Base-by-base conservation (phyloP, 23 red algal genomes). In the Gracilariopsis chorda region DNA sequence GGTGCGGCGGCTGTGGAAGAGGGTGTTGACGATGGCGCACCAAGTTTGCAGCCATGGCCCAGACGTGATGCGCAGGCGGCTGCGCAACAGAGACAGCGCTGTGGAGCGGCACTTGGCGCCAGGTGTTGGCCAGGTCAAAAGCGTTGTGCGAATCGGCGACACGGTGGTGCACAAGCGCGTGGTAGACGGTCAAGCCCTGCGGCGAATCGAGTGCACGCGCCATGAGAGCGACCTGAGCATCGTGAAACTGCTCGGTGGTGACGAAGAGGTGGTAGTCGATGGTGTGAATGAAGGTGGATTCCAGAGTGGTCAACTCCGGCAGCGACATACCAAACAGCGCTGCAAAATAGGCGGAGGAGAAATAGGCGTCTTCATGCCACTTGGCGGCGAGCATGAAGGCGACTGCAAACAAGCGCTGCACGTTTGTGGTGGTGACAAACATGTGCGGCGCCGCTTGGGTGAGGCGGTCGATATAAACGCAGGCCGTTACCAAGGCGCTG, bases 341-440 rank as follows among this genome's bases (percentile, higher is more conserved):
- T n/a, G 76, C 76, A 45, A 57, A 80, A 4, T 39, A 19, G 48
- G 48, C 76, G 14, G 52, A 59, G 23, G 76, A 57, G 48, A 53
- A 80, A 27, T 53, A 49, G 30, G 14, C 39, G 52, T 80, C 76
- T 45, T 80, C 76, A 34, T 52, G 76, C 76, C 76, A 80, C 48
- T 80, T 80, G 0, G 76, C 76, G 36, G 76, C 76, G 45, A 80
- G 48, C 52, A 80, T 57, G 52, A 80, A 80, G 32, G 76, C 76
- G 2, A 59, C 52, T 1, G 45, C 76, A 48, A 80, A 80, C n/a
- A 80, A 45, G 45, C 52, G 51, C 30, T 59, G 52, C 48, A 59
- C 76, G 52, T 80, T 80, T 43, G n/a, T 57, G 33, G 8, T 34
- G 76, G 48, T 53, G 48, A 80, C 14, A 27, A 80, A 80, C 30